These are phyloP conservation scores for Ottelia alismoides DNA, from an alignment of 106 monocot species.

Conservation along the genomic window DNA sequence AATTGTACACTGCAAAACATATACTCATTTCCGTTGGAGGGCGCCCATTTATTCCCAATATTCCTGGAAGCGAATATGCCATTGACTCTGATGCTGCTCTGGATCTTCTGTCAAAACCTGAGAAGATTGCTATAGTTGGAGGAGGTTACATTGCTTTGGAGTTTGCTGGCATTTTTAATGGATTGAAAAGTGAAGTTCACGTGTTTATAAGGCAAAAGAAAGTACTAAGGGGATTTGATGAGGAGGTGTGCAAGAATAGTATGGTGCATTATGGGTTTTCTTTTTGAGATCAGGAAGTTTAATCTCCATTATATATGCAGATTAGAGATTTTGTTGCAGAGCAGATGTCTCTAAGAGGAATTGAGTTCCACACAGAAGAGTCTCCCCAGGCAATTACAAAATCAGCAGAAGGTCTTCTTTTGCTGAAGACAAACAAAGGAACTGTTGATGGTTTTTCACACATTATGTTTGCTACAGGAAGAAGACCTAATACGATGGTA, in stretches of 20 bases:
- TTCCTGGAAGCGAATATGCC: constrained; percentile 85
- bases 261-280: not conserved
- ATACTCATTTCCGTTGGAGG: constrained; percentile 95
- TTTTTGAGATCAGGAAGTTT: constrained; percentile 50
- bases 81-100: constrained; percentile 94
- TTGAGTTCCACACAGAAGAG: constrained; percentile 84
- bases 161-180: constrained; percentile 97
- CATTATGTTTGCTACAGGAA: constrained; percentile 97
- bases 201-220: constrained; percentile 96
- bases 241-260: constrained; percentile 48
- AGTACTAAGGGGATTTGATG: constrained; percentile 95
- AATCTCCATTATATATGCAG: constrained; percentile 20
- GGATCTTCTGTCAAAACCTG: constrained; percentile 71
- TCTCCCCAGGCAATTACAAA: constrained; percentile 73
- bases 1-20: constrained; percentile 69
- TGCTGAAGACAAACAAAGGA: constrained; percentile 82
- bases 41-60: constrained; percentile 70
- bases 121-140: constrained; percentile 96
- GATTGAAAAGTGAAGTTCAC: constrained; percentile 87
- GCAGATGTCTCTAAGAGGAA: constrained; percentile 92
- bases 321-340: constrained; percentile 90
- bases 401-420: constrained; percentile 57
- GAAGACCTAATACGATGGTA: constrained; percentile 94
- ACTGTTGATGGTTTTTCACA: constrained; percentile 88
- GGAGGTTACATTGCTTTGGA: constrained; percentile 98